Conservation (phyloP, 306 rosid genomes). For the Begonia masoniana region DNA sequence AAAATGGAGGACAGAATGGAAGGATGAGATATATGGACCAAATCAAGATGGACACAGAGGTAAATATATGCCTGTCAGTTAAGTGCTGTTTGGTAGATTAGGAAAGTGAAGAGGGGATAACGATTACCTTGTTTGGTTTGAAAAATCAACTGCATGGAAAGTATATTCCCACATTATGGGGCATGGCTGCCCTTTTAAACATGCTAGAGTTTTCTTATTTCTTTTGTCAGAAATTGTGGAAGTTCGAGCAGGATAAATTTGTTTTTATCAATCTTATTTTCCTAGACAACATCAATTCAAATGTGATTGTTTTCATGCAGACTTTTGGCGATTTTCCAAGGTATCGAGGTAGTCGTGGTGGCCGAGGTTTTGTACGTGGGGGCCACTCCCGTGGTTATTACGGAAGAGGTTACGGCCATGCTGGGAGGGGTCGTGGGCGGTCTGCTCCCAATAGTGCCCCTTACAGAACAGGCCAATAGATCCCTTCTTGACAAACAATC, state of each 20-base stretch:
- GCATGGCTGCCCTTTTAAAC: too few species aligned
- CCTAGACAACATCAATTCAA: background rate
- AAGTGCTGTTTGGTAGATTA: too few species aligned
- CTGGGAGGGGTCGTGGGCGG: constrained; percentile 71
- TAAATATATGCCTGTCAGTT: constrained; percentile 9
- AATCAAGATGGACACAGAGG: constrained; percentile 81
- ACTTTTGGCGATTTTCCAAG: constrained; percentile 77
- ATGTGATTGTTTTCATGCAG: constrained; percentile 30
- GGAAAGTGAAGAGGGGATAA: too few species aligned
- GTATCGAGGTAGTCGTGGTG: constrained; percentile 73
- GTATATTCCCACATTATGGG: too few species aligned
- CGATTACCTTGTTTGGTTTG: too few species aligned
- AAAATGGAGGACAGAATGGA: constrained; percentile 48
- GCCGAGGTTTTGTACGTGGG: constrained; percentile 63
- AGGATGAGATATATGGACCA: constrained; percentile 76
- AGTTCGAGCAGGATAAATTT: too few species aligned
- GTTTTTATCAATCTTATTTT: background rate
- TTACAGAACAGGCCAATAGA: constrained; percentile 12
- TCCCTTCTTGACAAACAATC: constrained; percentile 2
- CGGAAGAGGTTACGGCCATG: constrained; percentile 51
- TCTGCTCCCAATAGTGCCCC: constrained; percentile 25
- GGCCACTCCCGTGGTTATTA: constrained; percentile 73
- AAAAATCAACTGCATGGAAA: too few species aligned
- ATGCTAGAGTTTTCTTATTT: too few species aligned
- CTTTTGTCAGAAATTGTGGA: too few species aligned